Evolutionary conservation across 164 flowering plant genomes (phyloP).

Genomic region (Litsea cubeba): DNA sequence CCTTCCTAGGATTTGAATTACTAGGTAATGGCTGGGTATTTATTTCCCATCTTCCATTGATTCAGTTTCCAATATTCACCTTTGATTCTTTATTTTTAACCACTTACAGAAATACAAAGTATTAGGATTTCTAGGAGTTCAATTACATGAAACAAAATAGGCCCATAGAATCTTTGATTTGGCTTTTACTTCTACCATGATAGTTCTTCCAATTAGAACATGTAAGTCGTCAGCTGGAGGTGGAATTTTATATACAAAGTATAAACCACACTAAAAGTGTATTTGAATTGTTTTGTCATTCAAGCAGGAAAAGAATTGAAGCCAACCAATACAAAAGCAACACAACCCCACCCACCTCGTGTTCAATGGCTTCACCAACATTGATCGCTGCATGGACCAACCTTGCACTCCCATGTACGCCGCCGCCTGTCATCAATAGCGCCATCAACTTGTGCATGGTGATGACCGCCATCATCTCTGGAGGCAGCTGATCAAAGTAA

Average conservation of each 20-base stretch:
- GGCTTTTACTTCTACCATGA: too few species aligned
- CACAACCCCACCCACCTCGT: conserved; percentile 56
- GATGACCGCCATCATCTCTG: conserved; percentile 90
- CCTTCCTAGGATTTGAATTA: too few species aligned
- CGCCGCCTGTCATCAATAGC: conserved; percentile 73
- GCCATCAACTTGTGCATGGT: conserved; percentile 95
- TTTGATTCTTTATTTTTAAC: too few species aligned
- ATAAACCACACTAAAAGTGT: neutral
- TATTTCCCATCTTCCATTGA: too few species aligned
- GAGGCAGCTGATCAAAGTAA: conserved; percentile 62
- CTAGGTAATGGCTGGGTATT: too few species aligned
- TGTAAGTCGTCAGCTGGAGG: too few species aligned
- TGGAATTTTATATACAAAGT: neutral
- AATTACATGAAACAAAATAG: too few species aligned
- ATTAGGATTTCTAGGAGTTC: too few species aligned
- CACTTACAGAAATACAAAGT: too few species aligned
- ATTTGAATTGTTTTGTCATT: neutral
- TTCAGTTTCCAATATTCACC: too few species aligned
- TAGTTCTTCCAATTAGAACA: too few species aligned
- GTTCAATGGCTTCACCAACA: conserved; percentile 91
- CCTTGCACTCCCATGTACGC: conserved; percentile 52
- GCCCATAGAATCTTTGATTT: too few species aligned
- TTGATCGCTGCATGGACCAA: conserved; percentile 76
- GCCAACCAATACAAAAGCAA: neutral
- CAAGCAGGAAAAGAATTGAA: neutral